Evolutionary conservation across 1,284 basidiomycete species (phyloP), one percentile per base, ranked within the genome.

Genomic region (Cutaneotrichosporon sp.): DNA sequence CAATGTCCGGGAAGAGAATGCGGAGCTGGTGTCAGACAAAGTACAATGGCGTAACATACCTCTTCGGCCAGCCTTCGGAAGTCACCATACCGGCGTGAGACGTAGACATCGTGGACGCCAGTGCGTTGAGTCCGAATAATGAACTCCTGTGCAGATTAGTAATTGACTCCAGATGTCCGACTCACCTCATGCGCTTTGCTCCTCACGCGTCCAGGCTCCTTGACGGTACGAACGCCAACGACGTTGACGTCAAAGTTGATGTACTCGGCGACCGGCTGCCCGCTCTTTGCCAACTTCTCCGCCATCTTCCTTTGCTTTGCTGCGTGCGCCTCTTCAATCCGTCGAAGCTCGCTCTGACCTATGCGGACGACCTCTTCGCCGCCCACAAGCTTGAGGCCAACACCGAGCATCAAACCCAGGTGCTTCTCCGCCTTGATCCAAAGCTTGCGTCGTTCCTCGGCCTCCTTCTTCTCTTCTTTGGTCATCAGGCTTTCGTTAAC

Each of bases 71-170:
- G 80, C 4, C 90, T 86, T 64, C 80, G 85, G 73, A 98, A 97
- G 69, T 98, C 94, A 13, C 94, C 93, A 69, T 98, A 94, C 59
- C 96, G 80, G 54, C 96, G 81, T 1, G 90, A 89, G 3, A 97
- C 94, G 69, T 84, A 92, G 4, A 90, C 81, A 61, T 96, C 91
- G 1, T 79, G 79, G 56, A 81, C 80, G 12, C 83, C 80, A 4
- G 83, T 80, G 33, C 90, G 80, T 13, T 85, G 81, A 0, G 94
- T 98, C 26, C 90, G 83, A 35, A 98, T 85, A 64, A 98, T 84
- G 71, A 98, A 98, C 79, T 97, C 94, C 87, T 92, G 64, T 15
- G 41, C 10, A 12, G 36, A 20, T 46, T 20, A 10, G 26, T 20
- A 15, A 14, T 13, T 15, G 39, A n/a, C n/a, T n/a, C n/a, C n/a